Base-by-base conservation (phyloP, 805 yeast species). In the Nakazawaea pomicola region DNA sequence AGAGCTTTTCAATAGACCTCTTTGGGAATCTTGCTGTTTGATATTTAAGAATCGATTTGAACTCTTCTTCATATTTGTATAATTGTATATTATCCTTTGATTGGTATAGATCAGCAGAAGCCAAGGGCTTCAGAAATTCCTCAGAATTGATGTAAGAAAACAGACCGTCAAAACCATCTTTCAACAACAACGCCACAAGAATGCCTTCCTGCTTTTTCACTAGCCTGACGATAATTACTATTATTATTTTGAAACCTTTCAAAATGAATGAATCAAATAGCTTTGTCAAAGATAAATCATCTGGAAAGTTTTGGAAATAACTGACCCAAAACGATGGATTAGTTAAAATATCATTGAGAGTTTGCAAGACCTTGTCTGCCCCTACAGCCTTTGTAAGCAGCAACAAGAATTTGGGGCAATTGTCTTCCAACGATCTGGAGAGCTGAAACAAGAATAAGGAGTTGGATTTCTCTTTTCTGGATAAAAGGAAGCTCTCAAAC, bases 31-130 rank as follows among this genome's bases (percentile, higher is more conserved):
- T 4, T 4, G 23, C 23, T 7, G 9, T 14, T 15, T 21, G n/a
- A 21, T 9, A 7, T 25, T 32, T 31, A 10, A 23, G 19, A 4
- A 41, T 31, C 29, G 23, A 6, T 15, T 27, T 29, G 14, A 18
- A 36, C 34, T 41, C 44, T 23, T 32, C 20, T 28, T 33, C 35
- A 18, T 41, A 41, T 20, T 36, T 31, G 38, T 25, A 31, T 8
- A 36, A 36, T 9, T 36, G 33, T 10, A 36, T 27, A 4, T 29
- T 14, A 11, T 18, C 25, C 15, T 32, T 25, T 11, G 17, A 14
- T 3, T 9, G 7, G 15, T 35, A 41, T 19, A 36, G 36, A 2
- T 19, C 29, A 29, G 7, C 18, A 6, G 18, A 19, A 8, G 20
- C 20, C 28, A 41, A 24, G 5, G 40, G 28, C 9, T 35, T 12